A percentile compares a stretch with the other conserved stretches of the same genome.
Conservation (phyloP, 371 early-diverging fungal species). For the Circinella umbellata region DNA sequence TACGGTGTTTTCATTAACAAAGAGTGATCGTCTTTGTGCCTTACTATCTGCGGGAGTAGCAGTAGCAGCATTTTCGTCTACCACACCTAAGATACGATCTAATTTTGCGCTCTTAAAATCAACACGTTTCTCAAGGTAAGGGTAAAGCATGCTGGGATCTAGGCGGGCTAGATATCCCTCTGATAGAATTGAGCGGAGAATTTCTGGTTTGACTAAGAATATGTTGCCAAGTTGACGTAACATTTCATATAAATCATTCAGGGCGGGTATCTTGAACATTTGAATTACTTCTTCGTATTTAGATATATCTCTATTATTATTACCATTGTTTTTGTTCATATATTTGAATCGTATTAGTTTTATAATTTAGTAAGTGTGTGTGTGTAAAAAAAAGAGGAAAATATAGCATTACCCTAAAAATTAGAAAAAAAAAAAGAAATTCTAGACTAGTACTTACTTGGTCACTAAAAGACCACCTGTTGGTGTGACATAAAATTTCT, state of each 20-base stretch:
- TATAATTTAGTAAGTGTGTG: no score
- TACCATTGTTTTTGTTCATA: background rate
- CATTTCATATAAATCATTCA: conserved; percentile 89
- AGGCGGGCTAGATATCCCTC: conserved; percentile 84
- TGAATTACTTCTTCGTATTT: conserved; percentile 89
- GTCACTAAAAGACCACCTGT: conserved; percentile 88
- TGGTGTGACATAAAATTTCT: conserved; percentile 83
- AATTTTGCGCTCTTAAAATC: conserved; percentile 81
- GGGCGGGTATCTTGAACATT: conserved; percentile 72
- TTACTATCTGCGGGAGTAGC: conserved; percentile 7
- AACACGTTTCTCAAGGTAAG: conserved; percentile 87
- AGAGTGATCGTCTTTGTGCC: conserved; percentile 47
- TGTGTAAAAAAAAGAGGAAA: no score
- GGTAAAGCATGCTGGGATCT: conserved; percentile 76
- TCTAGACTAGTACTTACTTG: conserved; percentile 58
- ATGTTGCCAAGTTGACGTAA: conserved; percentile 92
- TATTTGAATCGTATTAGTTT: no score
- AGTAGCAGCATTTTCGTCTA: conserved; percentile 16
- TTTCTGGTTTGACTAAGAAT: conserved; percentile 90
- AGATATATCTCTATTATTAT: conserved; percentile 78
- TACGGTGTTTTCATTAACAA: conserved; percentile 53
- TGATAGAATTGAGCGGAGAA: conserved; percentile 80
- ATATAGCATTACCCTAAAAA: no score
- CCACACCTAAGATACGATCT: conserved; percentile 60
- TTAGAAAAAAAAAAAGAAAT: background rate